phyloP scores from a whole-genome alignment of 805 yeast genomes.

The Candida sakaeoensis region DNA sequence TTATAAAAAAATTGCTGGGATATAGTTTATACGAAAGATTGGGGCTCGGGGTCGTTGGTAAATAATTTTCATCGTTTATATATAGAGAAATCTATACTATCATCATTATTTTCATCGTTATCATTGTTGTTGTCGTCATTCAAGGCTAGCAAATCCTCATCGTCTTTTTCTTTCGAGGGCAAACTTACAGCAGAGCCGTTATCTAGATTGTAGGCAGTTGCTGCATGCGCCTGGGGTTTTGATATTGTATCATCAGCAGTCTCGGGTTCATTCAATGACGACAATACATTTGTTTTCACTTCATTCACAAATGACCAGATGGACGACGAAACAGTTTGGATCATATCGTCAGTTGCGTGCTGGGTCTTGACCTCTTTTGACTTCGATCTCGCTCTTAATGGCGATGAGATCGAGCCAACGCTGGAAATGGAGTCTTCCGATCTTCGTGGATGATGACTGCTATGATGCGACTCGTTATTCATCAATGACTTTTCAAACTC shows the following conservation, averaged over 20 bases:
- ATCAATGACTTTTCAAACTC: constrained; percentile 54
- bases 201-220: constrained; percentile 19
- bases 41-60: too few species aligned
- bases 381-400: constrained; percentile 22
- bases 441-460: constrained; percentile 10
- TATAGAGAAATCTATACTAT: constrained; percentile 26
- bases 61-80: constrained; percentile 13
- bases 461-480: constrained; percentile 8
- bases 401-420: constrained; percentile 21
- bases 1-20: too few species aligned
- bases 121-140: constrained; percentile 10
- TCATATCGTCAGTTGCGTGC: constrained; percentile 29
- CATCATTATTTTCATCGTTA: constrained; percentile 21
- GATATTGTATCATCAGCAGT: neutral
- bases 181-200: constrained; percentile 23
- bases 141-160: constrained; percentile 1
- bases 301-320: constrained; percentile 44
- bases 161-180: constrained; percentile 7
- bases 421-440: constrained; percentile 27
- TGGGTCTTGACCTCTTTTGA: constrained; percentile 6
- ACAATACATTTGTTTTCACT: constrained; percentile 31
- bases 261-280: constrained; percentile 21
- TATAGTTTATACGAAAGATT: too few species aligned
- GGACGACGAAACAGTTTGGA: constrained; percentile 38
- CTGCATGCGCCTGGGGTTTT: neutral